These are phyloP conservation scores for Scenedesmus sp. DNA, from an alignment of 163 green algal genomes.

Conservation along the genomic window DNA sequence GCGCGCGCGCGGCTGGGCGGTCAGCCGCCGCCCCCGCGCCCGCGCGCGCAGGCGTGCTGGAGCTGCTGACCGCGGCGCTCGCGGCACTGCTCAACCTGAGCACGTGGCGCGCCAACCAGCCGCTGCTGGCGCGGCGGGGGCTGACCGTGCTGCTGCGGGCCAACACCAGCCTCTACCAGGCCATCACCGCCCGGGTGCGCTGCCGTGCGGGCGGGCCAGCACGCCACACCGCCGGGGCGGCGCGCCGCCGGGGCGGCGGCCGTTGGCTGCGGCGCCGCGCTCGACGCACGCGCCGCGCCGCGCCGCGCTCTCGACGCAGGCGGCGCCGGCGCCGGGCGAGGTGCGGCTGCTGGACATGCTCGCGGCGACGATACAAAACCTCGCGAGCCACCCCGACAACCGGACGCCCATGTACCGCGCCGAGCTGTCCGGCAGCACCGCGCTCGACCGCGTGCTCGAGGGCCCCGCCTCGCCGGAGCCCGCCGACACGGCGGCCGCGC, in stretches of 20 bases:
- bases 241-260: too few relatives aligned
- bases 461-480: constrained; percentile 22
- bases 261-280: too few relatives aligned
- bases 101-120: constrained; percentile 62
- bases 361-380: constrained; percentile 69
- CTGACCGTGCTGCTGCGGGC: constrained; percentile 68
- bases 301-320: constrained; percentile 4
- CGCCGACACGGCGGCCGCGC: background rate
- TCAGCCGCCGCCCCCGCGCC: background rate
- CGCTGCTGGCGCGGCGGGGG: constrained; percentile 63
- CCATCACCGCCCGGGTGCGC: constrained; percentile 16
- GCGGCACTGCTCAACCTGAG: constrained; percentile 74
- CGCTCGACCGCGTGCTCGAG: constrained; percentile 48
- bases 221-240: background rate
- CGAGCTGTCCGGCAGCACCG: constrained; percentile 64
- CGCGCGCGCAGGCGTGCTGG: constrained; percentile 19
- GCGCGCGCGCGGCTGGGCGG: too few relatives aligned
- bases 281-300: too few relatives aligned
- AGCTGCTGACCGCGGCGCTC: constrained; percentile 47
- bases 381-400: constrained; percentile 72
- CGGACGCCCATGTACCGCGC: constrained; percentile 74
- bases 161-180: constrained; percentile 60
- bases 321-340: constrained; percentile 9
- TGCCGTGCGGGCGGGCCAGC: too few relatives aligned
- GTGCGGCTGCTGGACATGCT: constrained; percentile 60